These are phyloP conservation scores for Rhodamnia rubescens DNA, from an alignment of 345 rosid genomes.

Conservation along the genomic window DNA sequence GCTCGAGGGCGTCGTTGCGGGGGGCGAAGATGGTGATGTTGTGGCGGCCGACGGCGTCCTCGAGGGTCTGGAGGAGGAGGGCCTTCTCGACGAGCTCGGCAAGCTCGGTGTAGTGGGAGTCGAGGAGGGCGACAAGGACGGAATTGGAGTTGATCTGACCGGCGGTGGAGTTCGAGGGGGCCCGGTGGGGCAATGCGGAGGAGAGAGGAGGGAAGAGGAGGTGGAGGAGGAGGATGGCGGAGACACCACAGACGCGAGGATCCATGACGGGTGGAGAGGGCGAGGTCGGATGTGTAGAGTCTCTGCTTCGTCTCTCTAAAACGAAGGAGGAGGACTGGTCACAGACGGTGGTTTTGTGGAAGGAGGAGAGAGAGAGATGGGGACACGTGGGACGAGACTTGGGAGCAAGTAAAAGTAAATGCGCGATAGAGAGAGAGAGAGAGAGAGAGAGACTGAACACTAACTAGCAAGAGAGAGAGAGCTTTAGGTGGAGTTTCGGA, in stretches of 20 bases:
- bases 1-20: conserved; percentile 72
- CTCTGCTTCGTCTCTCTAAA: background rate
- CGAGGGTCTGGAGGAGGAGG: conserved; percentile 75
- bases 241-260: conserved; percentile 34
- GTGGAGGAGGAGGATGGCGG: conserved; percentile 8
- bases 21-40: conserved; percentile 95
- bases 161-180: conserved; percentile 3
- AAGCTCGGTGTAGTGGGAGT: conserved; percentile 86
- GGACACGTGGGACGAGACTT: conserved; percentile 1
- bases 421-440: background rate
- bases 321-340: background rate
- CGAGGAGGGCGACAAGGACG: conserved; percentile 87
- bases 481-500: background rate
- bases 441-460: background rate
- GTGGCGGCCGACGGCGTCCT: conserved; percentile 74
- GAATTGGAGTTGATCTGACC: conserved; percentile 78
- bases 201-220: conserved; percentile 4
- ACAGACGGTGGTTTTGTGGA: background rate
- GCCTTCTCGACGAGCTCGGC: conserved; percentile 91
- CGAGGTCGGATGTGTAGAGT: background rate
- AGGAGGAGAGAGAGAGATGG: background rate
- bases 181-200: conserved; percentile 20
- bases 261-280: conserved; percentile 27
- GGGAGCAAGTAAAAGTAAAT: background rate
- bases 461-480: background rate